Evolutionary conservation across 441 rosid species (phyloP), one percentile per base, ranked within the genome.

Genomic region (Croton setiger): DNA sequence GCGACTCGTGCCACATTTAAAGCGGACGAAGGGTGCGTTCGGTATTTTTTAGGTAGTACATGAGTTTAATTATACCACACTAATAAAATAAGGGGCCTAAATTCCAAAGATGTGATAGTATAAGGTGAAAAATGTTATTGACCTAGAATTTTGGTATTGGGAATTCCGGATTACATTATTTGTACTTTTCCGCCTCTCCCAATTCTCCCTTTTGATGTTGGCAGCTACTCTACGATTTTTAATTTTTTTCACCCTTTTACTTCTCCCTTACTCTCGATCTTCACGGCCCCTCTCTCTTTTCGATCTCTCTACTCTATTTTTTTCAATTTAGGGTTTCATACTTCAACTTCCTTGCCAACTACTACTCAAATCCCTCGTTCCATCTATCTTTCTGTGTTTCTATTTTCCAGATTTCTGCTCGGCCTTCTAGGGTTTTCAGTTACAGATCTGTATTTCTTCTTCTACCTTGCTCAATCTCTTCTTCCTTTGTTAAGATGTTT

Each of bases 401-500:
- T 66, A 62, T 35, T 54, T 31, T 33, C 17, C 58, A 67, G 86
- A 79, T 82, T 85, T 76, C 73, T 82, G 68, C 69, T 65, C 49
- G 11, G 52, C 59, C 66, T 77, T 51, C 54, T 69, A 78, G 81
- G 82, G 66, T 73, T 77, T 69, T n/a, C n/a, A n/a, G n/a, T n/a
- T n/a, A 67, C 83, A 82, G 93, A 89, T 91, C 96, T 80, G 69
- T 68, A 37, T 66, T 67, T 45, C 47, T 9, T 27, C 70, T 49
- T 39, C 64, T 47, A n/a, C 36, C 66, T 48, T 61, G 69, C 72
- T 51, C 2, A 76, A 76, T 45, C 33, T 41, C 5, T 13, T 27
- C 69, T 15, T 68, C 64, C 62, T 70, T 2, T n/a, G 35, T 60
- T 66, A 74, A 62, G 72, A 92, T 92, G 97, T 92, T 92, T 51